Evolutionary conservation across 2,329 filamentous ascomycete genomes (phyloP), one percentile per base, ranked within the genome.

Genomic region (Cryoendolithus antarcticus): DNA sequence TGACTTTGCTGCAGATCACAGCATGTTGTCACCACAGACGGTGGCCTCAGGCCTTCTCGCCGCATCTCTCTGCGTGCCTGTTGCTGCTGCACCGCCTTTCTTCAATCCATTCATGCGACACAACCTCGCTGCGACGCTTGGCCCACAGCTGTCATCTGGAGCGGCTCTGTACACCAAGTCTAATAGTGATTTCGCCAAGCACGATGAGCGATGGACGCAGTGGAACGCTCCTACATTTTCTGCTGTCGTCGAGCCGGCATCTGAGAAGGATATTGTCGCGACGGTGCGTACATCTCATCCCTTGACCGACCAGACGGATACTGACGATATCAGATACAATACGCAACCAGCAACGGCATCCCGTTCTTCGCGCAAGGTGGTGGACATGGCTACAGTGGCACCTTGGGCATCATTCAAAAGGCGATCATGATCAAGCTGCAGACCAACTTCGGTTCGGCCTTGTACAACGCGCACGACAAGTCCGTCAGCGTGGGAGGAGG

Each of bases 341-440:
- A 42, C 31, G 12, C 33, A 15, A 32, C 31, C 21, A 34, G 10
- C 15, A 12, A 30, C 12, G 30, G 32, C 9, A 34, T 34, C 10
- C 39, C 12, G 24, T 42, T 32, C 13, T 37, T 42, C 10, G 40
- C 36, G 19, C 30, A 42, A 33, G 30, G 27, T 9, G 40, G 37
- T 5, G 37, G 39, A 10, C 42, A 44, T 42, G 42, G 42, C 9
- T 44, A 44, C 30, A 28, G 15, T 6, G 15, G 24, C 27, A 42
- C 33, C 9, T 31, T 44, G n/a, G 9, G 34, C 10, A 19, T 30
- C 9, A 29, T 44, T 8, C 42, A 44, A 27, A 42, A 44, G 13
- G 42, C 33, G 9, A 32, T 42, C 19, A 32, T 44, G 42, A 44
- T 44, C 34, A 44, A 44, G 32, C 41, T 44, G 27, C 39, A 42